These are phyloP conservation scores for Apiospora phragmitis DNA, from an alignment of 2,329 filamentous ascomycete genomes.

Conservation along the genomic window DNA sequence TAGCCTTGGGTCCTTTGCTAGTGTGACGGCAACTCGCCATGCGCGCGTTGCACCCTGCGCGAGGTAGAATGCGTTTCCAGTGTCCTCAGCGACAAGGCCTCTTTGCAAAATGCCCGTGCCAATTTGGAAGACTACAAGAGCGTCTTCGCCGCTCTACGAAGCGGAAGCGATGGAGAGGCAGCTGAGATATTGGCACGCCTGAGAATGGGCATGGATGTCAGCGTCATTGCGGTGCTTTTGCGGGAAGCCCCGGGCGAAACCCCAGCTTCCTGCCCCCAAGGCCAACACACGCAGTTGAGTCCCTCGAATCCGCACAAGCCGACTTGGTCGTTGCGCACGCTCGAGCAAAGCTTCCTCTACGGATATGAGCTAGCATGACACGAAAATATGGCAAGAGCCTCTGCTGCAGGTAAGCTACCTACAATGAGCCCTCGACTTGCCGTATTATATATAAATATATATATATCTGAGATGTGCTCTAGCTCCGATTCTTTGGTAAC, in stretches of 20 bases:
- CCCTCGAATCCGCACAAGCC: background rate
- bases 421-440: background rate
- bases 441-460: background rate
- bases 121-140: background rate
- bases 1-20: background rate
- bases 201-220: background rate
- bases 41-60: background rate
- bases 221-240: background rate
- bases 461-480: background rate
- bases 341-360: background rate
- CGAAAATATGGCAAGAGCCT: background rate
- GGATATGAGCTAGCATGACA: background rate
- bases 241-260: background rate
- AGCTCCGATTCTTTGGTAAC: background rate
- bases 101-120: background rate
- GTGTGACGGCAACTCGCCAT: conserved; percentile 5
- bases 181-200: background rate
- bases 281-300: background rate
- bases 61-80: background rate
- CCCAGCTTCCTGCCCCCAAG: background rate
- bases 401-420: background rate
- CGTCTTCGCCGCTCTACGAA: background rate
- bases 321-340: background rate
- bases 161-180: background rate
- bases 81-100: background rate